Conservation (phyloP, 495 filamentous ascomycete genomes). For the Annulohypoxylon stygium region DNA sequence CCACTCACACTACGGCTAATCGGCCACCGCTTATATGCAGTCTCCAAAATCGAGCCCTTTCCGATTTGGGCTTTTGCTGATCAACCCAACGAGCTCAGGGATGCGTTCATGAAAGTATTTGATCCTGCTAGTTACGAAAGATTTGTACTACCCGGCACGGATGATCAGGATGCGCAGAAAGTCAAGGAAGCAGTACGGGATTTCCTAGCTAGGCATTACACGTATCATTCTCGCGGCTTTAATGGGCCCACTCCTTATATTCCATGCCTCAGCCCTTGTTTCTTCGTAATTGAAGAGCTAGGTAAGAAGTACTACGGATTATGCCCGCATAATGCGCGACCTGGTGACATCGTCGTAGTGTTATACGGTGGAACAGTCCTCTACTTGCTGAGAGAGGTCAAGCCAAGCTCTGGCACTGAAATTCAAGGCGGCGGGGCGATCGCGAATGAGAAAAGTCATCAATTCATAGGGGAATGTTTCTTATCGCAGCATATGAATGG, state of each 20-base stretch:
- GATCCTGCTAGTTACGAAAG: conserved; percentile 3
- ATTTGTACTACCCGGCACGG: neutral
- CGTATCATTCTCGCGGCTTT: neutral
- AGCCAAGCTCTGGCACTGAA: no score
- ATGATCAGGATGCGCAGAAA: neutral
- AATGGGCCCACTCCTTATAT: neutral
- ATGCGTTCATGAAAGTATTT: neutral
- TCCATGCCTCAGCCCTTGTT: neutral
- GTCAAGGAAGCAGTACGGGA: neutral
- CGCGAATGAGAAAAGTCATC: neutral
- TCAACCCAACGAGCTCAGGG: neutral
- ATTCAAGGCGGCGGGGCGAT: neutral
- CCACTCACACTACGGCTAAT: neutral
- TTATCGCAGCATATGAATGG: neutral
- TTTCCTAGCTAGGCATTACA: neutral
- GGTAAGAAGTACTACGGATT: neutral
- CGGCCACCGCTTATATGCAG: neutral
- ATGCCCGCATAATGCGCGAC: conserved; percentile 4
- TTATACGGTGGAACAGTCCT: neutral
- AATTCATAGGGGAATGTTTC: conserved; percentile 10
- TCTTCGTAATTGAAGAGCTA: conserved; percentile 1
- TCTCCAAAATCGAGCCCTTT: neutral
- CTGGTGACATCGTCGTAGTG: neutral
- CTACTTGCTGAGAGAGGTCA: neutral
- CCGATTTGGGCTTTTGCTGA: neutral